Evolutionary conservation across 768 basidiomycete genomes (phyloP).

Genomic region (Boletus reticuloceps): DNA sequence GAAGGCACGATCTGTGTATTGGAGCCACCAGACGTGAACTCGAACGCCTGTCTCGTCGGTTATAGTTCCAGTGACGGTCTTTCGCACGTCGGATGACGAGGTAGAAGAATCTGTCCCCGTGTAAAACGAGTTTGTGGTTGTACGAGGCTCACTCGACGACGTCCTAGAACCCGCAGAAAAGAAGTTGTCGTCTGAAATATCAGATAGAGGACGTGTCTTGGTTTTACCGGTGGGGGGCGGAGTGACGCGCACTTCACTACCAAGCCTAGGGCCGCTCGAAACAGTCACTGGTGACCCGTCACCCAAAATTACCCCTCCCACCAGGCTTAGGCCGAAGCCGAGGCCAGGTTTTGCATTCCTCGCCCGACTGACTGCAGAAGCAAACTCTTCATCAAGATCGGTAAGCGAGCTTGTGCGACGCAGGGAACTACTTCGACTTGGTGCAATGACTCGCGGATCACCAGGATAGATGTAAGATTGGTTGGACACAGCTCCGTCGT

Average conservation of each 20-base stretch:
- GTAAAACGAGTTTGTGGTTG: conserved; percentile 32
- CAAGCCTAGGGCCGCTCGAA: conserved; percentile 57
- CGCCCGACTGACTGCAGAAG: conserved; percentile 41
- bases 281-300: conserved; percentile 69
- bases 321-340: conserved; percentile 43
- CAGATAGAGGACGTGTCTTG: conserved; percentile 27
- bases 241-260: conserved; percentile 42
- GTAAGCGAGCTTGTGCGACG: conserved; percentile 72
- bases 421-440: conserved; percentile 56
- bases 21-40: conserved; percentile 35
- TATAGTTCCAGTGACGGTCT: conserved; percentile 30
- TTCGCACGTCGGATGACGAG: conserved; percentile 27
- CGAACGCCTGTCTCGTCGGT: conserved; percentile 41
- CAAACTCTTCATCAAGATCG: conserved; percentile 66
- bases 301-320: conserved; percentile 40
- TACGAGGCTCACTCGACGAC: conserved; percentile 28
- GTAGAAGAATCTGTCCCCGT: conserved; percentile 33
- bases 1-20: conserved; percentile 49
- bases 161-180: conserved; percentile 42
- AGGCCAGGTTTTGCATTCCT: conserved; percentile 41
- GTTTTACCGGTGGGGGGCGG: conserved; percentile 43
- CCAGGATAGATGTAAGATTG: conserved; percentile 70
- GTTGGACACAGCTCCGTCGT: conserved; percentile 67
- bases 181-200: conserved; percentile 46
- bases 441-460: conserved; percentile 70